A percentile compares a stretch with the other conserved stretches of the same genome.
Evolutionary conservation across 148 eudicot species (phyloP).

Genomic region (Chenopodium formosanum): DNA sequence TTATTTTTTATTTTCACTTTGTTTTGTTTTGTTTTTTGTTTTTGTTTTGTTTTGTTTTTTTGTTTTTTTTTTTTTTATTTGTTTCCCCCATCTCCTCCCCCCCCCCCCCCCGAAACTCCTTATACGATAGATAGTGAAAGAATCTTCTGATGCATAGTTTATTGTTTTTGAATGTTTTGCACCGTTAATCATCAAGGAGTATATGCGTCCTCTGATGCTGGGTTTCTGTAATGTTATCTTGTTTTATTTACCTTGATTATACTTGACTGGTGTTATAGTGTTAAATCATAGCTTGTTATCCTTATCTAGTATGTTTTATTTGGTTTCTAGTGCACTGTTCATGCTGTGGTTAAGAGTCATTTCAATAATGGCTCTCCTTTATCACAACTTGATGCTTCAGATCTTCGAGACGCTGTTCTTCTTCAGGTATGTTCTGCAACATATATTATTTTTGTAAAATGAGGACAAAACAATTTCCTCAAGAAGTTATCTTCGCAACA

Average conservation of each 20-base stretch:
- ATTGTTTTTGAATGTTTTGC: neutral
- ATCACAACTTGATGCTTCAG: constrained; percentile 22
- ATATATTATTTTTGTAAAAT: neutral
- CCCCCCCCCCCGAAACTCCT: too few species aligned
- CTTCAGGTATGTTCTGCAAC: constrained; percentile 54
- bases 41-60: too few species aligned
- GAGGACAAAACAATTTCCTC: neutral
- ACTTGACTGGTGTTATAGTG: neutral
- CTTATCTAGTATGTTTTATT: constrained; percentile 17
- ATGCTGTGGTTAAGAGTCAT: constrained; percentile 43
- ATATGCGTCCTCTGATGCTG: neutral
- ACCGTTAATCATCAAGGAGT: neutral
- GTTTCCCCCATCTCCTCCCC: too few species aligned
- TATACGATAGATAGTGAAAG: too few species aligned
- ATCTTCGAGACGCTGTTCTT: constrained; percentile 69
- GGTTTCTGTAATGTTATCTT: neutral
- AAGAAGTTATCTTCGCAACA: neutral
- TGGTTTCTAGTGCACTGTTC: constrained; percentile 60
- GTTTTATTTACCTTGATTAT: neutral
- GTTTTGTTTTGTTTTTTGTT: too few species aligned
- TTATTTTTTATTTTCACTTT: neutral
- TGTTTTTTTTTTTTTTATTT: too few species aligned
- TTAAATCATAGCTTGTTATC: constrained; percentile 10
- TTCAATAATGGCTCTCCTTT: constrained; percentile 26
- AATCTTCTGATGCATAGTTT: neutral